Evolutionary conservation across 2,329 filamentous ascomycete species (phyloP), one percentile per base, ranked within the genome.

Genomic region (Claviceps pazoutovae): DNA sequence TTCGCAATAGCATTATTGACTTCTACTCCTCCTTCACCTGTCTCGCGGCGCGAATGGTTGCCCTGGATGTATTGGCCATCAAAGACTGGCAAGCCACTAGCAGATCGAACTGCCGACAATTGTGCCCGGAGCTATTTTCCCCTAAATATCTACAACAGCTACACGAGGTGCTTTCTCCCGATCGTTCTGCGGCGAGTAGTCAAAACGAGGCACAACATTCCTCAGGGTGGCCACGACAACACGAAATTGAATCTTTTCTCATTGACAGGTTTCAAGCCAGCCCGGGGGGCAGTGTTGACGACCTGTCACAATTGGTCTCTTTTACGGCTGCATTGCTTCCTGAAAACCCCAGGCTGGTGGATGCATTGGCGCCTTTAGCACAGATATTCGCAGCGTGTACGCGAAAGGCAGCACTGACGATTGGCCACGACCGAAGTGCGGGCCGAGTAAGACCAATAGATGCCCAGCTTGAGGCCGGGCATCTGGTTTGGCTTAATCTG

Each of bases 21-120:
- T 66, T 76, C 43, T 74, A 70, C 55, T 54, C 56, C 9, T 60
- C 60, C 2, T 75, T 74, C 55, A 70, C 75, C n/a, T 69, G 64
- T 52, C 61, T 83, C 45, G 67, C 77, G 1, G 75, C 73, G 13
- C 71, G 70, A 54, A 75, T 82, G 53, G 64, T 81, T 50, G 60
- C 66, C 14, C 63, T 79, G 54, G 80, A 83, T 58, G 52, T 54
- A 41, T 45, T 54, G 11, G 55, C 50, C 8, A 30, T 64, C 7
- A 55, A 56, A 41, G 58, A 61, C 14, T 54, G 56, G 16, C 51
- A 54, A 21, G 19, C 54, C 21, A 39, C 39, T 17, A 30, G 23
- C 13, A 26, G 39, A 2, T 16, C 23, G 13, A 52, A 54, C 38
- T 54, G 54, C 26, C 56, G 57, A 13, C 52, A 51, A 3, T n/a